Base-by-base conservation (phyloP, 345 rosid genomes). In the Cochlearia excelsa region DNA sequence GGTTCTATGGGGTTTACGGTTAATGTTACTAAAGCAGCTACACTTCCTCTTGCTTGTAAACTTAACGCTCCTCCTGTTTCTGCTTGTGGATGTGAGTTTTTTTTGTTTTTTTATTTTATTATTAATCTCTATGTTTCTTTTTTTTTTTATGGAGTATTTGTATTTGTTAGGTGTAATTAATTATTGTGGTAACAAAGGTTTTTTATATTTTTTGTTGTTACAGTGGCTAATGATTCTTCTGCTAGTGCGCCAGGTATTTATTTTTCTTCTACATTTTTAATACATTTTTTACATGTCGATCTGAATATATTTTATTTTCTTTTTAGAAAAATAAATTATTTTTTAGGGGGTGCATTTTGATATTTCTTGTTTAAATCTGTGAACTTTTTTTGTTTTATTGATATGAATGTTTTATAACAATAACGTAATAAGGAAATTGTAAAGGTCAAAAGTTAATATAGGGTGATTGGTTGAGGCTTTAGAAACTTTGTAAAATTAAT, bases 31-130 rank as follows among this genome's bases (percentile, higher is more conserved):
- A 70, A 52, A 29, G 70, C 75, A 0, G 3, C 9, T 6, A 64
- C 66, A 38, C 75, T 70, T 58, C 75, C 75, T 3, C 50, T 0
- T 9, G 16, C 31, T 38, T 70, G 75, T 29, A 52, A 70, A 45
- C 65, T 70, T 27, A 26, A 2, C 7, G 75, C 61, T 64, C 75
- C 75, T 64, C 49, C 74, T 0, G 1, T 26, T 0, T 3, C 69
- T 11, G 2, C 54, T 37, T 70, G 75, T 51, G 9, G 3, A 57
- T 70, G 75, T 70, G 1, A 64, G 65, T 27, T 30, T 42, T 44
- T 26, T 61, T 45, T 61, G 16, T 16, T 16, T 16, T 16, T 16
- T 16, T 16, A 16, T 16, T 16, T 16, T 16, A 16, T 16, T 16
- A 16, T 52, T 40, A 4, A 2, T 40, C 43, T 48, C 48, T 61